Evolutionary conservation across 257 asterid species (phyloP).

Genomic region (Solanum pinnatisectum): DNA sequence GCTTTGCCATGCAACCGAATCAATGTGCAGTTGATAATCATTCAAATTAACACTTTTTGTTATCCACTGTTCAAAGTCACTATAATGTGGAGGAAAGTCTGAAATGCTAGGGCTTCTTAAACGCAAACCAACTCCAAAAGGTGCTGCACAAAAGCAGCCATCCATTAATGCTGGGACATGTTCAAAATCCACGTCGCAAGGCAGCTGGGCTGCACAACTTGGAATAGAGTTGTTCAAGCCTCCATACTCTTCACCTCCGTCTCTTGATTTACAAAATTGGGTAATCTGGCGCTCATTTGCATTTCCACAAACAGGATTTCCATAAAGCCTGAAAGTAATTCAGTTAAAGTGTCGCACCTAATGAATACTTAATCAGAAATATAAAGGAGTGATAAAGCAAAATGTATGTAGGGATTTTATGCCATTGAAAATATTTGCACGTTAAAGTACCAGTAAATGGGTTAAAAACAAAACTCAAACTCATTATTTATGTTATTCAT

Average conservation of each 20-base stretch:
- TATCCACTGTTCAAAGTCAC: conserved; percentile 11
- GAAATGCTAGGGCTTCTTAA: conserved; percentile 51
- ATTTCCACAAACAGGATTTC: conserved; percentile 35
- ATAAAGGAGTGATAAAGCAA: not conserved
- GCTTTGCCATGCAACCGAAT: conserved; percentile 33
- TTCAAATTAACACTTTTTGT: conserved; percentile 10
- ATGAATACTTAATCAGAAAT: not conserved
- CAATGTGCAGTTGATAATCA: conserved; percentile 18
- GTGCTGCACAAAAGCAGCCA: conserved; percentile 40
- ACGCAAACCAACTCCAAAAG: conserved; percentile 39
- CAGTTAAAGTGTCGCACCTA: not conserved
- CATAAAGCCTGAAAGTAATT: conserved; percentile 22
- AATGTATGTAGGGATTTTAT: not conserved
- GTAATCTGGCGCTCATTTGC: conserved; percentile 29
- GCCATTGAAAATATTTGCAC: not conserved
- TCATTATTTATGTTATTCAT: not conserved
- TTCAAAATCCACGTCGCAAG: conserved; percentile 19
- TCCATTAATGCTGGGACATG: conserved; percentile 28
- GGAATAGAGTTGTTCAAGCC: conserved; percentile 14
- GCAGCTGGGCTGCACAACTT: conserved; percentile 13
- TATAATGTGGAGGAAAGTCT: conserved; percentile 20
- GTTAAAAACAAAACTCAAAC: not conserved
- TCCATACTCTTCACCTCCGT: conserved; percentile 7
- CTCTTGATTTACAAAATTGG: conserved; percentile 16
- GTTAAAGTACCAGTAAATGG: not conserved